These are phyloP conservation scores for Baeospora myosura DNA, from an alignment of 1,284 basidiomycete genomes.

Conservation along the genomic window DNA sequence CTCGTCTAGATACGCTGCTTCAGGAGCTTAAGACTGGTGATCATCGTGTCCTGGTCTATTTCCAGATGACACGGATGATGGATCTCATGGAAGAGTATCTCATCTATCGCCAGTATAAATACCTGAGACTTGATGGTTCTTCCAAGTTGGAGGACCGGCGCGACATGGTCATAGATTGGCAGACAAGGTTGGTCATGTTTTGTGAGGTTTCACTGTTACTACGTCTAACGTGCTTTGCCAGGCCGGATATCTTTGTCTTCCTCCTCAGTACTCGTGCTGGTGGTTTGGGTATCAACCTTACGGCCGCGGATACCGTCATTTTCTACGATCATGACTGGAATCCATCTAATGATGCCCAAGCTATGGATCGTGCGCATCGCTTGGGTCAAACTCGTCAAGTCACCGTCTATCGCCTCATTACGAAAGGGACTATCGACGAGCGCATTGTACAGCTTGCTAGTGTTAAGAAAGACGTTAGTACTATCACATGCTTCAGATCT, in stretches of 20 bases:
- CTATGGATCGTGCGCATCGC: constrained; percentile 99
- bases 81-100: constrained; percentile 99
- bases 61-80: constrained; percentile 99
- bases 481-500: neutral
- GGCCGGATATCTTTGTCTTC: constrained; percentile 95
- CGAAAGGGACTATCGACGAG: constrained; percentile 96
- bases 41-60: constrained; percentile 94
- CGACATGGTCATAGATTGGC: constrained; percentile 99
- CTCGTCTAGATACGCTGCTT: constrained; percentile 81
- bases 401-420: constrained; percentile 96
- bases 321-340: constrained; percentile 99
- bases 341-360: constrained; percentile 97
- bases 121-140: constrained; percentile 90
- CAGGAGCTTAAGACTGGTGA: constrained; percentile 91
- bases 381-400: constrained; percentile 98
- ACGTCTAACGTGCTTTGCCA: constrained; percentile 33
- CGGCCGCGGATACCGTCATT: constrained; percentile 95
- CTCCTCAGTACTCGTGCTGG: constrained; percentile 94
- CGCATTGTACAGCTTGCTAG: constrained; percentile 92
- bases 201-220: neutral
- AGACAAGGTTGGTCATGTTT: constrained; percentile 69
- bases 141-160: constrained; percentile 94
- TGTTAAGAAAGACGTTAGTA: constrained; percentile 88
- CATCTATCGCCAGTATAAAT: constrained; percentile 97
- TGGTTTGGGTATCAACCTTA: constrained; percentile 96